These are phyloP conservation scores for Coemansia sp. DNA, from an alignment of 192 early-diverging fungal species.

Conservation along the genomic window DNA sequence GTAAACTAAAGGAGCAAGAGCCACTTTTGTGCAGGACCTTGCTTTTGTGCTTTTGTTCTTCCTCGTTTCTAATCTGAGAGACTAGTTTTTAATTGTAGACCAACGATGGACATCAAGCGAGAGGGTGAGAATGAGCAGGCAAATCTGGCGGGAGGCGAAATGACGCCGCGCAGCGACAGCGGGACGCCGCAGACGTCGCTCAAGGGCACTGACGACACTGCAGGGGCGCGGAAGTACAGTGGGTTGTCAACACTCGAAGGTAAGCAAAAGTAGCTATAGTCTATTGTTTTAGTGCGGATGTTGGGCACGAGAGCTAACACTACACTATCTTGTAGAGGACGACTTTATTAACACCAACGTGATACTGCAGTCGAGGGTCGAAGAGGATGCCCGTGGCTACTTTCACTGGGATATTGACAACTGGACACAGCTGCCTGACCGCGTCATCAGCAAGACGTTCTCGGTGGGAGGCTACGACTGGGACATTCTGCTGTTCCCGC, in stretches of 20 bases:
- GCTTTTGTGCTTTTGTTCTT: neutral
- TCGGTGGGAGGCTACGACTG: slow-evolving; percentile 52
- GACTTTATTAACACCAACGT: slow-evolving; percentile 23
- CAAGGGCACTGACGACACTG: neutral
- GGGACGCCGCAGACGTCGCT: slow-evolving; percentile 3
- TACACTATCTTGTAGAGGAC: slow-evolving; percentile 21
- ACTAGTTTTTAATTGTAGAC: neutral
- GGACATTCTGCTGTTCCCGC: slow-evolving; percentile 86
- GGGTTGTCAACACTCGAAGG: slow-evolving; percentile 9
- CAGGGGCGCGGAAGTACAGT: slow-evolving; percentile 6
- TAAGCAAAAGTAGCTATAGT: slow-evolving; percentile 2
- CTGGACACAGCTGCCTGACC: slow-evolving; percentile 33
- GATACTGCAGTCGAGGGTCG: slow-evolving; percentile 12
- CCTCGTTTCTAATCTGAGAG: neutral
- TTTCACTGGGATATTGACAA: slow-evolving; percentile 50
- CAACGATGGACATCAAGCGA: slow-evolving; percentile 14
- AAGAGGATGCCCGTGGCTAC: slow-evolving; percentile 32
- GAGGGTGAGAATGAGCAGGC: slow-evolving; percentile 1
- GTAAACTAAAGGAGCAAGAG: neutral
- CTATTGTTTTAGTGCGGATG: neutral
- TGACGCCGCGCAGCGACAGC: slow-evolving; percentile 3
- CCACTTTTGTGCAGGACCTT: neutral
- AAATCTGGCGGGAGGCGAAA: neutral
- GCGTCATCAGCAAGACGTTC: slow-evolving; percentile 34
- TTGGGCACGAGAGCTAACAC: neutral